Evolutionary conservation across 352 stramenopile genomes (phyloP), one percentile per base, ranked within the genome.

Genomic region (Phytophthora cajani): DNA sequence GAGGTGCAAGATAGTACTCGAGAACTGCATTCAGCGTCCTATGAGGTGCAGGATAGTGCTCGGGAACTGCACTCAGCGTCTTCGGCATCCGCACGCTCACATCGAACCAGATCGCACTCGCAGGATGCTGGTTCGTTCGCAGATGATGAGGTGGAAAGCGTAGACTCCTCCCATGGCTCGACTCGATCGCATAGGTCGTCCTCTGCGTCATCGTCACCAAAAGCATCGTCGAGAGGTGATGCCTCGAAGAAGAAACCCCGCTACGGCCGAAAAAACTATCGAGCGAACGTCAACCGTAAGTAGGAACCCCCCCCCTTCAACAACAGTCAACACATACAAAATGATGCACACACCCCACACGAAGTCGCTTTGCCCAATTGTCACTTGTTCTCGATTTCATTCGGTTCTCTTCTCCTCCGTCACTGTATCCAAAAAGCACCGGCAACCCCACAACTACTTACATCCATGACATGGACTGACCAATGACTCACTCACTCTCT

Each of bases 211-310:
- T 72, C 65, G 30, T 74, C 69, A 47, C 69, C 69, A 76, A 77
- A 69, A 72, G 71, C 64, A 38, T 77, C 64, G 12, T 77, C 74
- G 5, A 76, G 65, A 71, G 60, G 61, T 64, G 69, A 55, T n/a
- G 85, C 66, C 32, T 62, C 77, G 3, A 72, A 74, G 23, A 87
- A 87, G 64, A 93, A 91, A 52, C 21, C 25, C 32, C 76, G 86
- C 32, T 95, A 95, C 56, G 88, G 86, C 1, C 74, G 86, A 21
- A 93, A 92, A 67, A 82, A 94, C 64, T 94, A 94, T 65, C 85
- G 85, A 42, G 84, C 86, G 9, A 85, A 91, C 53, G 87, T 74
- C 21, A 80, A 68, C 44, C 81, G 83, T 51, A 90, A 89, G 68
- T 90, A 91, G 44, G 16, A n/a, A 44, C 19, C 19, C 21, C 8